Base-by-base conservation (phyloP, 192 early-diverging fungal genomes). In the Gaertneriomyces semiglobifer region DNA sequence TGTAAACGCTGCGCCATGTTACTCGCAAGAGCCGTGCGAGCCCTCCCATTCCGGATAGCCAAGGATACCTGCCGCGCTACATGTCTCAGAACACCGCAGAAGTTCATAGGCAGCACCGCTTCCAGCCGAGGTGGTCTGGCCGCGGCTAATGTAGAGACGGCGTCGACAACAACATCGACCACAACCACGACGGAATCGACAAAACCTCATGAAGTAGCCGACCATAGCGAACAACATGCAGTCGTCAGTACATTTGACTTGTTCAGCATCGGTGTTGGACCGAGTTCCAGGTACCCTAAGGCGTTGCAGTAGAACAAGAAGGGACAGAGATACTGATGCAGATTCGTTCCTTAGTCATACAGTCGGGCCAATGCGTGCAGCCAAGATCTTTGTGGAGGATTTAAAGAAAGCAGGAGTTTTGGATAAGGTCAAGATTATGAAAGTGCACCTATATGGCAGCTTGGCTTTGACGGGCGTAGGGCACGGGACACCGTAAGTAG, bases 321-420 rank as follows among this genome's bases (percentile, higher is more conserved):
- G 9, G 2, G 1, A 50, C 18, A n/a, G 11, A 50, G 12, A n/a
- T 50, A 52, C 3, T 52, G 50, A 52, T 20, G 3, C 3, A 52
- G 50, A 18, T n/a, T n/a, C 33, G 18, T 12, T 57, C 8, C 12
- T 18, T 51, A 62, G 89, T 63, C 88, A 93, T 68, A 91, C 90
- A 1, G 93, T 98, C 20, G 95, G 95, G n/a, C 95, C 95, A 11
- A 98, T 98, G 95, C 86, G 95, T 25, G 93, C 95, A 7, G 91
- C 93, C 25, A 92, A 90, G 74, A 94, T 94, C 56, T 98, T 98
- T 82, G 84, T 93, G 33, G 82, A 87, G 62, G 95, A 98, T 60
- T 72, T 95, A 25, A 85, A 86, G 58, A 76, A 85, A 25, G 42
- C 59, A 9, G 51, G 50, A 14, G 58, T 77, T 8, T 50, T 77